phyloP scores from a whole-genome alignment of 495 filamentous ascomycete genomes.

The Sphaerosporella brunnea region DNA sequence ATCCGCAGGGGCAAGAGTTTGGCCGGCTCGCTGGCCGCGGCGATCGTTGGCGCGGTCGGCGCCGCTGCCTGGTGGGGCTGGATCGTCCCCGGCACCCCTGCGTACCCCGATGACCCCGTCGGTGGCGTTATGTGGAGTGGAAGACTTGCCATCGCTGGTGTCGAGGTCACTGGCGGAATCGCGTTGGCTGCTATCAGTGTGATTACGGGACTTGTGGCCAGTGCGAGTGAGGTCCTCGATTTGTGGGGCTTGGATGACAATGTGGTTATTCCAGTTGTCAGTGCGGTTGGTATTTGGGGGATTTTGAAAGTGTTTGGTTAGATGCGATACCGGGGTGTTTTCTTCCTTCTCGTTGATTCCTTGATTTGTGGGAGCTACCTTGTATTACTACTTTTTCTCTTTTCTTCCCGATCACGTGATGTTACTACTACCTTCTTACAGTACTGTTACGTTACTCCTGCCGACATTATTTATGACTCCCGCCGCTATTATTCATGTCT shows the following conservation, averaged over 20 bases:
- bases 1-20: conserved; percentile 78
- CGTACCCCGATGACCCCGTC: conserved; percentile 45
- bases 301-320: conserved; percentile 83
- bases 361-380: too few species aligned
- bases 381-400: too few species aligned
- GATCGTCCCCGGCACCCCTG: conserved; percentile 44
- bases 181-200: conserved; percentile 76
- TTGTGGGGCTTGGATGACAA: conserved; percentile 92
- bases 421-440: too few species aligned
- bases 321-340: too few species aligned
- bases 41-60: conserved; percentile 64
- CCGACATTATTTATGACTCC: too few species aligned
- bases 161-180: conserved; percentile 42
- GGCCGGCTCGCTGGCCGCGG: conserved; percentile 72
- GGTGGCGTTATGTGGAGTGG: conserved; percentile 32
- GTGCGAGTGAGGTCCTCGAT: conserved; percentile 78
- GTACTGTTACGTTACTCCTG: too few species aligned
- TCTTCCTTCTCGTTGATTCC: too few species aligned
- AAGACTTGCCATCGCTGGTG: conserved; percentile 14
- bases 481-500: too few species aligned
- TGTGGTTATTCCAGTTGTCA: conserved; percentile 83
- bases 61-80: conserved; percentile 67
- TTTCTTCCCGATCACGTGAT: too few species aligned
- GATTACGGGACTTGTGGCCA: conserved; percentile 71
- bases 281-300: conserved; percentile 76